These are phyloP conservation scores for Bretziella fagacearum DNA, from an alignment of 2,329 filamentous ascomycete genomes.

Conservation along the genomic window DNA sequence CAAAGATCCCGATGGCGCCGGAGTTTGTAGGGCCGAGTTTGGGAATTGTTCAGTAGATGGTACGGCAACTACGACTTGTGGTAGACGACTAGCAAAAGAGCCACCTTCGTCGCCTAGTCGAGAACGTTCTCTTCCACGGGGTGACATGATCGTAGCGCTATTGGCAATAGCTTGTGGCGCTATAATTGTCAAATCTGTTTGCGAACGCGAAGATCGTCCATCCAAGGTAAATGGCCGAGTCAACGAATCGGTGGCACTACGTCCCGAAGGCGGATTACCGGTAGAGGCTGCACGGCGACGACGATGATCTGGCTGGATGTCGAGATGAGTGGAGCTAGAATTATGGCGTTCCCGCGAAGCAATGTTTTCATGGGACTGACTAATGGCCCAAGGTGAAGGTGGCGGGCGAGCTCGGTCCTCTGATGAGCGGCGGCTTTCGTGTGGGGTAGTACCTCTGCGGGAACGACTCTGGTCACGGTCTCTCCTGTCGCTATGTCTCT, in stretches of 20 bases:
- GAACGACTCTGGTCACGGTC: slow-evolving; percentile 16
- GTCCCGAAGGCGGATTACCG: slow-evolving; percentile 19
- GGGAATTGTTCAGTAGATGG: background rate
- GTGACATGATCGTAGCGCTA: background rate
- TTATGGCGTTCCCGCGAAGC: too few species aligned
- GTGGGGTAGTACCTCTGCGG: slow-evolving; percentile 16
- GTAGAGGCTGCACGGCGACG: slow-evolving; percentile 34
- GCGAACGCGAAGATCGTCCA: slow-evolving; percentile 41
- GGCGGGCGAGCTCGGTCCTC: slow-evolving; percentile 38
- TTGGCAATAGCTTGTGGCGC: too few species aligned
- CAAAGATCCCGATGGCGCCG: background rate
- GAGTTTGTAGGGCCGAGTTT: background rate
- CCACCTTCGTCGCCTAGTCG: background rate
- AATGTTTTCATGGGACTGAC: slow-evolving; percentile 26
- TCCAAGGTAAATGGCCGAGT: slow-evolving; percentile 27
- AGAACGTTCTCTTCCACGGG: slow-evolving; percentile 26
- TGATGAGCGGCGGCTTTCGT: slow-evolving; percentile 21
- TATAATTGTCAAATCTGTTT: too few species aligned
- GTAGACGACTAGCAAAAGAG: slow-evolving; percentile 10
- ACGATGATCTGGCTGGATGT: background rate
- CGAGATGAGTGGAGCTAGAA: background rate
- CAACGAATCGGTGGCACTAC: slow-evolving; percentile 35
- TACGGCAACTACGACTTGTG: background rate
- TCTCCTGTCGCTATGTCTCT: slow-evolving; percentile 18
- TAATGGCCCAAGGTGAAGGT: slow-evolving; percentile 27